Base-by-base conservation (phyloP, 768 basidiomycete genomes). In the Tylopilus balloui region DNA sequence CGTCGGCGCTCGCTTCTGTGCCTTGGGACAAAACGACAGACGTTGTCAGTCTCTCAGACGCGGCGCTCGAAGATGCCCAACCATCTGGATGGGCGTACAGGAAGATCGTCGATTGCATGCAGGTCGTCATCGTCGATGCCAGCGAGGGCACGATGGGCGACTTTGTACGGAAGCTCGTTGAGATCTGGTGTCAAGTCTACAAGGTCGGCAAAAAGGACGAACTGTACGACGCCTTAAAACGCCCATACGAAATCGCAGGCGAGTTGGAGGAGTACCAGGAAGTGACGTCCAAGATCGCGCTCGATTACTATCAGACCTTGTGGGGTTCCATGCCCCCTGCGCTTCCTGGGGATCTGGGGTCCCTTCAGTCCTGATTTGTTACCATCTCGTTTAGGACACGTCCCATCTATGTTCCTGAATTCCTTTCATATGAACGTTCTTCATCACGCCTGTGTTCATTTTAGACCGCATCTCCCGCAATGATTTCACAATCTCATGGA, bases 101-200 rank as follows among this genome's bases (percentile, higher is more conserved):
- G 20, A 56, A 37, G 41, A 57, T 67, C 9, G 43, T 45, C 10
- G 54, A 68, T 29, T 71, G 66, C 51, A 56, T 67, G 50, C 65
- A 68, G 46, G 42, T 71, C 35, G 45, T 61, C 34, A 28, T 68
- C 42, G 55, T 68, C 13, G 67, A 69, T 23, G 44, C 53, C 11
- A 47, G 66, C 9, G 53, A 58, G 14, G 61, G 67, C 6, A 51
- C 60, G 21, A 60, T 70, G 60, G 36, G 34, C 31, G 64, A 69
- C 37, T 67, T 71, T 42, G 47, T 66, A 21, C 48, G 37, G 21
- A 63, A 63, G 44, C 51, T 71, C 21, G 56, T 58, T 35, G 28
- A 47, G 17, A 45, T 68, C 15, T 69, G 66, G 69, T 59, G 55
- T 31, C 56, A 51, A 43, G 59, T 63, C 20, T 63, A 69, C 50